Evolutionary conservation across 176 grass and related monocot genomes (phyloP), one percentile per base, ranked within the genome.

Genomic region (Panicum miliaceum): DNA sequence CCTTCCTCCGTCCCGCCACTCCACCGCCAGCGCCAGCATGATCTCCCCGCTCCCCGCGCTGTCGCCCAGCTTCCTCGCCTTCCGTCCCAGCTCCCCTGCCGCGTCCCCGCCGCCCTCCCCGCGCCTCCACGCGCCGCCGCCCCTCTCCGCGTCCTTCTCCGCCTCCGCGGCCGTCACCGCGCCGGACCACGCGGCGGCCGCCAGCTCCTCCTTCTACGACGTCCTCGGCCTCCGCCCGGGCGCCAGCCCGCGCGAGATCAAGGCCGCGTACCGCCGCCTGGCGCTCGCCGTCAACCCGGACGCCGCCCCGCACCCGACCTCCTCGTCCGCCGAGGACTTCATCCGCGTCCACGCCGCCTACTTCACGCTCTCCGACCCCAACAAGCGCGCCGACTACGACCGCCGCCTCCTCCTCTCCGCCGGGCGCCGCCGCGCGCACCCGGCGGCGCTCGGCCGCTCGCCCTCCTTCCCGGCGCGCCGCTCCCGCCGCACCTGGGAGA

Each of bases 271-370:
- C 81, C 83, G 89, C 59, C 80, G 86, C 64, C 86, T 94, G 25
- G 92, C 89, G 0, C 92, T 81, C 59, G 76, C 77, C 59, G 84
- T 85, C 59, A 89, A 94, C 77, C 86, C 89, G 42, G 89, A 94
- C 81, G 80, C 85, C 29, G 86, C 57, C 59, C 79, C 65, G 23
- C 67, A 36, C 53, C 7, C 81, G 22, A 12, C 82, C 22, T 7
- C 86, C 22, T 15, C 86, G 18, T 65, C 85, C 27, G 50, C 86
- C 34, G 92, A 91, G 35, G 89, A 91, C 60, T 94, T 94, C 84
- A 91, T 91, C 71, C 89, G 89, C 27, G 77, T 94, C n/a, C 92
- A 94, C 71, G 72, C 81, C 45, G 92, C 92, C 57, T 94, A 94
- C 66, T 62, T 61, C 66, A 94, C 84, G 56, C 89, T 89, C 63